Evolutionary conservation across 176 grass and related monocot species (phyloP).

Genomic region (Juncus effusus): DNA sequence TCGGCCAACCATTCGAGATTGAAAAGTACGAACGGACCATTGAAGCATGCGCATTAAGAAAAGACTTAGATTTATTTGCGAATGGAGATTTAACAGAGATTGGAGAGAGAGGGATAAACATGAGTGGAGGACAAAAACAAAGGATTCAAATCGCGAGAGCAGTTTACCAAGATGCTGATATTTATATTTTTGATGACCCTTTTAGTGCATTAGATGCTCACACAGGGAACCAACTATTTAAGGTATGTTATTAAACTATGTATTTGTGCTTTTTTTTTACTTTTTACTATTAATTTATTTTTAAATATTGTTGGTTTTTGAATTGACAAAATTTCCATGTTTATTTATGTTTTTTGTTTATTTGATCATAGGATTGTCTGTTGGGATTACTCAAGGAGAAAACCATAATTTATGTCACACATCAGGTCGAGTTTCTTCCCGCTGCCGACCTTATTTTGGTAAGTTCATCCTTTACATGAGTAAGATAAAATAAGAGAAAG

Average conservation of each 20-base stretch:
- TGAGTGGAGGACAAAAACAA: conserved; percentile 98
- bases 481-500: no score
- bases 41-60: conserved; percentile 68
- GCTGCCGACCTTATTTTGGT: conserved; percentile 83
- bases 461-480: conserved; percentile 10
- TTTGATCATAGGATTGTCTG: conserved; percentile 62
- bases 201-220: conserved; percentile 97
- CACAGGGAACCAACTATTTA: conserved; percentile 86
- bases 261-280: conserved; percentile 2
- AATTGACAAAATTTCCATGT: background rate
- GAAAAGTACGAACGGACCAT: conserved; percentile 75
- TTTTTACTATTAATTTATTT: background rate
- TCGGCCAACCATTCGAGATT: conserved; percentile 67
- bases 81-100: conserved; percentile 97
- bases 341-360: background rate
- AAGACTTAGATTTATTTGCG: conserved; percentile 88
- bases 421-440: conserved; percentile 99
- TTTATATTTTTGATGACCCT: conserved; percentile 93
- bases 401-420: conserved; percentile 89
- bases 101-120: conserved; percentile 99
- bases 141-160: conserved; percentile 93
- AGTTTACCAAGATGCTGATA: conserved; percentile 77
- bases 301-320: conserved; percentile 19
- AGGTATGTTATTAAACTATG: conserved; percentile 40
- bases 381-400: conserved; percentile 87